A percentile compares a stretch with the other conserved stretches of the same genome.
Evolutionary conservation across 495 filamentous ascomycete genomes (phyloP).

Genomic region (Antarctomyces pellizariae): DNA sequence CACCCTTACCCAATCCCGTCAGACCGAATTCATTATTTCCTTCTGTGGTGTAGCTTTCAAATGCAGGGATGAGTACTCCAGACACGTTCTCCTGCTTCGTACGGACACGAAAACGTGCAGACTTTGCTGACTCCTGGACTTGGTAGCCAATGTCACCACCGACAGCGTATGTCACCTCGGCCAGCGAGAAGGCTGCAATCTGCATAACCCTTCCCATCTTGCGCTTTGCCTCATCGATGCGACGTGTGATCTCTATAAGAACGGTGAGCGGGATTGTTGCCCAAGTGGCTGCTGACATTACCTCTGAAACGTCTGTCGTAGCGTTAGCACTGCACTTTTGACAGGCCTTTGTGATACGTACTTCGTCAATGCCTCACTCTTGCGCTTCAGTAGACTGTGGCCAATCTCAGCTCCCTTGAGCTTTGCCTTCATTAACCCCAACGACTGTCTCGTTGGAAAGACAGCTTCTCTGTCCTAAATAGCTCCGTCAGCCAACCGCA

Average conservation of each 20-base stretch:
- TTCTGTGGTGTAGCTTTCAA: conserved; percentile 70
- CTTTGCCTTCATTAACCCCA: conserved; percentile 95
- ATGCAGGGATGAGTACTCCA: conserved; percentile 77
- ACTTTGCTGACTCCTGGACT: conserved; percentile 85
- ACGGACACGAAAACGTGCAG: conserved; percentile 72
- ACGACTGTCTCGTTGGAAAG: conserved; percentile 92
- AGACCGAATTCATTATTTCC: conserved; percentile 90
- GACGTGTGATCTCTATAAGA: conserved; percentile 70
- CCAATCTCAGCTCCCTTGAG: conserved; percentile 89
- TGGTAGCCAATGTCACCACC: conserved; percentile 93
- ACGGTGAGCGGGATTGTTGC: conserved; percentile 1
- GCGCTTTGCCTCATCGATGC: conserved; percentile 96
- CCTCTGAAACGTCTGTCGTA: conserved; percentile 58
- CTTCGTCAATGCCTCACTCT: conserved; percentile 86
- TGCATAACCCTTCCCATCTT: conserved; percentile 99
- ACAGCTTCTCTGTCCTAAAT: conserved; percentile 68
- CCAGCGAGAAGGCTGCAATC: conserved; percentile 90
- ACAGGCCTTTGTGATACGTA: conserved; percentile 19
- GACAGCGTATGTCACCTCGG: conserved; percentile 93
- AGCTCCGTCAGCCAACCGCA: conserved; percentile 3
- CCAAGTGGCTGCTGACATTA: conserved; percentile 13
- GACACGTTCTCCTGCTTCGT: conserved; percentile 98
- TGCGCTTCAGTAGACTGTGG: conserved; percentile 70
- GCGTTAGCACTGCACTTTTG: conserved; percentile 1
- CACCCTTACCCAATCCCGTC: conserved; percentile 89